Percentiles rank a stretch among this genome's conserved stretches.
These are phyloP conservation scores for Trichoderma guizhouense DNA, from an alignment of 2,329 filamentous ascomycete genomes.

Conservation along the genomic window DNA sequence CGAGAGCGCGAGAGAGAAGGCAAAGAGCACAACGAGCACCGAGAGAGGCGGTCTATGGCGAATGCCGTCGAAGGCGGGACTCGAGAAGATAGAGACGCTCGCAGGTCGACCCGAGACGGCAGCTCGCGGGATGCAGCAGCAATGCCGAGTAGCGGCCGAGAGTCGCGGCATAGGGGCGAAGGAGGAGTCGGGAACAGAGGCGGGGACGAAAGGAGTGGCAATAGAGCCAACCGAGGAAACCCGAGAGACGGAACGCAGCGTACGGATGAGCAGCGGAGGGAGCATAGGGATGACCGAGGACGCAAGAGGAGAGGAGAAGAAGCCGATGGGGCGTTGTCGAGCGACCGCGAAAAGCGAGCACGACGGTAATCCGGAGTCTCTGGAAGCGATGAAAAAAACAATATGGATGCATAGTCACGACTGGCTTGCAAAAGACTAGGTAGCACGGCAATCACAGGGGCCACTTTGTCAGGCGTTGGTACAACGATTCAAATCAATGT, in stretches of 20 bases:
- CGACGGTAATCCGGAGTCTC: conserved; percentile 38
- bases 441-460: not conserved
- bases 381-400: not conserved
- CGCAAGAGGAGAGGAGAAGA: conserved; percentile 48
- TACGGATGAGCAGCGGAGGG: conserved; percentile 33
- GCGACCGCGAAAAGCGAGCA: conserved; percentile 53
- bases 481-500: not conserved
- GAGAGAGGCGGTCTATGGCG: conserved; percentile 40
- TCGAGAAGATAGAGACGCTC: conserved; percentile 36
- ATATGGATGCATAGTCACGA: not conserved
- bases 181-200: conserved; percentile 25
- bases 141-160: conserved; percentile 28
- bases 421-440: not conserved
- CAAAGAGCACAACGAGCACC: conserved; percentile 45
- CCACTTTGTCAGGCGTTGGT: conserved; percentile 10
- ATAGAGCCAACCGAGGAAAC: conserved; percentile 35
- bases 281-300: conserved; percentile 36
- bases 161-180: conserved; percentile 32
- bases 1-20: conserved; percentile 48
- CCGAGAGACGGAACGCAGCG: conserved; percentile 32
- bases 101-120: conserved; percentile 30
- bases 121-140: conserved; percentile 30
- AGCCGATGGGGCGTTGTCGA: conserved; percentile 35
- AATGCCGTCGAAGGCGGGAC: conserved; percentile 28
- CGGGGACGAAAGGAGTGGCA: conserved; percentile 36